Evolutionary conservation across 2,329 filamentous ascomycete species (phyloP), one percentile per base, ranked within the genome.

Genomic region (Trichoderma koningii): DNA sequence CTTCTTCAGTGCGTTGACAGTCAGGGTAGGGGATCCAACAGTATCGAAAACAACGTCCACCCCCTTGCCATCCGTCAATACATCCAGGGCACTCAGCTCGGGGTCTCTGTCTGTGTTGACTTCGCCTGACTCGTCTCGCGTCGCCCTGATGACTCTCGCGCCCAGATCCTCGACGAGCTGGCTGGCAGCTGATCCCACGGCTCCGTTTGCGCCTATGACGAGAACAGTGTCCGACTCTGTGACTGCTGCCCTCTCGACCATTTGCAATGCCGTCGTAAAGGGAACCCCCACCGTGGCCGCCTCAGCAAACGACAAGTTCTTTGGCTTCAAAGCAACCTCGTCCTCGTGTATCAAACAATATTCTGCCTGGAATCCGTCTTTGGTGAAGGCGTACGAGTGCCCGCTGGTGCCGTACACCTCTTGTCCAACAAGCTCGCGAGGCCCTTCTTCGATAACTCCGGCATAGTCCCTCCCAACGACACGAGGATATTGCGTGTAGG

Each of bases 371-470:
- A 66, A 66, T 2, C 65, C 65, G 30, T 66, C 65, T 30, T 53
- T 55, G 45, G 51, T 66, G 23, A 66, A 66, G n/a, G 65, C 65
- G 47, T 66, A 63, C 9, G 23, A 55, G 19, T 48, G n/a, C 17
- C 65, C 65, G 15, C 65, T 66, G 26, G 65, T 66, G 19, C 65
- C 65, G 19, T 64, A 66, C 6, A 66, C 65, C 28, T 65, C 65
- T 55, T 48, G 7, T 14, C 65, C 65, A 28, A 66, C 21, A 15
- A 66, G 34, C 21, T 66, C 61, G 17, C 38, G 28, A 10, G 52
- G 65, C 48, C 65, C 65, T 19, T 66, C 61, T n/a, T 64, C 65
- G 9, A 66, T 17, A 9, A 66, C 65, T 9, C 65, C 65, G 3
- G 65, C 65, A 50, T 65, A 66, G 55, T 66, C 65, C 23, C 65